A percentile compares a stretch with the other conserved stretches of the same genome.
phyloP scores from a whole-genome alignment of 306 rosid genomes.

The Sesbania bispinosa region DNA sequence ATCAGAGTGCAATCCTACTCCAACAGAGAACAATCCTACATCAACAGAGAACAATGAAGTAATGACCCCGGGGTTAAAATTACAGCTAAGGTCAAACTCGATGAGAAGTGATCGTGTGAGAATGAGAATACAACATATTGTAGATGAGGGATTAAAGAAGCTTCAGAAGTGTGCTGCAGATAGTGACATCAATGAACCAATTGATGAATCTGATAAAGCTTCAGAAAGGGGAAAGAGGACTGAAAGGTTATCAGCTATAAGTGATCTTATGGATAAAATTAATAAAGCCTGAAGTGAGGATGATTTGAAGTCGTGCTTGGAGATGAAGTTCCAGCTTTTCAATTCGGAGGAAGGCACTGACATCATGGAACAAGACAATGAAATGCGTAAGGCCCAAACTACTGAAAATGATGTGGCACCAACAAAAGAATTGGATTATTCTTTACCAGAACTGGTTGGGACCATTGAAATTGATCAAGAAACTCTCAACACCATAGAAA shows the following conservation, averaged over 20 bases:
- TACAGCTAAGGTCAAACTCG: constrained; percentile 54
- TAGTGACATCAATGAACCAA: constrained; percentile 32
- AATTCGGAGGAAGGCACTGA: constrained; percentile 24
- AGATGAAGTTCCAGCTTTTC: constrained; percentile 56
- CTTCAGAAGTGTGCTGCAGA: constrained; percentile 35
- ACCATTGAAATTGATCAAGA: too few relatives aligned
- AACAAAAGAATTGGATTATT: too few relatives aligned
- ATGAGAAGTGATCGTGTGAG: constrained; percentile 47
- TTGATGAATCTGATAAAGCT: constrained; percentile 41
- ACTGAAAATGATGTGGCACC: too few relatives aligned
- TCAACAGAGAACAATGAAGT: constrained; percentile 43
- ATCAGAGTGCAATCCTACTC: constrained; percentile 28
- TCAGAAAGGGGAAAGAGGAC: constrained; percentile 36
- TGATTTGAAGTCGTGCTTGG: constrained; percentile 67
- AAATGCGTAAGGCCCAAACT: constrained; percentile 27
- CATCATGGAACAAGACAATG: constrained; percentile 35
- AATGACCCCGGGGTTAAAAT: constrained; percentile 46
- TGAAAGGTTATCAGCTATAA: constrained; percentile 46
- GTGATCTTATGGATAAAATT: constrained; percentile 65
- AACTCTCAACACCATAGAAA: constrained; percentile 48
- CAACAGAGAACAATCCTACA: too few relatives aligned
- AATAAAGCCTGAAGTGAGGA: constrained; percentile 80
- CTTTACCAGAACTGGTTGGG: too few relatives aligned
- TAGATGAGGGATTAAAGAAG: constrained; percentile 62
- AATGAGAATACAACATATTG: constrained; percentile 53